Conservation (phyloP, 169 alveolate species). For the Neospora caninum region DNA sequence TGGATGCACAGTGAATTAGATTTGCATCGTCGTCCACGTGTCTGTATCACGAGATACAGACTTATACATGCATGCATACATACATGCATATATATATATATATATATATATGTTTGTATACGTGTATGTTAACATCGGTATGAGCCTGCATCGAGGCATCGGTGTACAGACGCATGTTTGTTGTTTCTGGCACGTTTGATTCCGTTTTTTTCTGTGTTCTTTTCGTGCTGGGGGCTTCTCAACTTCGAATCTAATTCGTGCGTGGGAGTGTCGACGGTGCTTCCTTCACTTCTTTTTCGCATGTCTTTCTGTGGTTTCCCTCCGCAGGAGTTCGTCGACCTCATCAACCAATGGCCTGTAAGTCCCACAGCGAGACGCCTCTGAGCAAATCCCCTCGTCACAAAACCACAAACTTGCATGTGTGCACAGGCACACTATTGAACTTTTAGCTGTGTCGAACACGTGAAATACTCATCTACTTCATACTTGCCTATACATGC, state of each 20-base stretch:
- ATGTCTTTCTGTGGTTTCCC: not conserved
- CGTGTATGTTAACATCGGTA: not conserved
- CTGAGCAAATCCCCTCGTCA: too few species aligned
- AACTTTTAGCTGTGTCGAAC: too few species aligned
- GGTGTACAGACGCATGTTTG: not conserved
- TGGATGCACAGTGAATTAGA: not conserved
- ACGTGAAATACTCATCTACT: too few species aligned
- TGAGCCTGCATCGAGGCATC: not conserved
- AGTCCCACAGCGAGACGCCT: not conserved
- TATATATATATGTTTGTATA: not conserved
- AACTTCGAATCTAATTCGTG: too few species aligned
- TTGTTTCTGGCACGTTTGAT: not conserved
- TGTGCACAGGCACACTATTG: too few species aligned
- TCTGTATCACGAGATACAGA: not conserved
- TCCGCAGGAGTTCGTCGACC: slow-evolving; percentile 65
- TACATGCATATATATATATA: not conserved
- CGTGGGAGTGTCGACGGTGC: not conserved
- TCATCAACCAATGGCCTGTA: slow-evolving; percentile 66
- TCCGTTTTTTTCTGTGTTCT: not conserved
- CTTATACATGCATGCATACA: not conserved
- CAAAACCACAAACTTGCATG: too few species aligned
- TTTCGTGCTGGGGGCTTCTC: not conserved
- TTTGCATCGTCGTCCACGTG: not conserved
- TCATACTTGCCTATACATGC: too few species aligned
- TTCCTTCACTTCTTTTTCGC: not conserved